These are phyloP conservation scores for Diversispora epigaea DNA, from an alignment of 192 early-diverging fungal species.

Conservation along the genomic window DNA sequence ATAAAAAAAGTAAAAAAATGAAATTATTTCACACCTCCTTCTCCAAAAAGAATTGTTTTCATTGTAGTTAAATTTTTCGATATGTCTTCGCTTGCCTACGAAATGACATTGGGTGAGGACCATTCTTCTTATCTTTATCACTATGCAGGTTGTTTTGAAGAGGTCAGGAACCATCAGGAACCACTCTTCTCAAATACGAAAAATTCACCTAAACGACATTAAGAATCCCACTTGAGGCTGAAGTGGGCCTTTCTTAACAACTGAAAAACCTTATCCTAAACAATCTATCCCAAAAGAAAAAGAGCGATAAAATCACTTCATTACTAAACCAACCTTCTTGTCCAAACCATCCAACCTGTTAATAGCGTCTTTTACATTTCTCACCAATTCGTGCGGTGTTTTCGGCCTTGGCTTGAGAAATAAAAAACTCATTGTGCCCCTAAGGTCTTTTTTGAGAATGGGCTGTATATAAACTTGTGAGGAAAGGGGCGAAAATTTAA, in stretches of 20 bases:
- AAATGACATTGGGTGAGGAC: conserved; percentile 32
- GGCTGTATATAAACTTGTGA: conserved; percentile 6
- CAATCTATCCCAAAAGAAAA: not conserved
- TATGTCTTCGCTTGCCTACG: conserved; percentile 94
- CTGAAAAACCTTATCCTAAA: not conserved
- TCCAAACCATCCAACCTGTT: conserved; percentile 72
- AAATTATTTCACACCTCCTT: conserved; percentile 68
- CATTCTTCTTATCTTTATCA: conserved; percentile 22
- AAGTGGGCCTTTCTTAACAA: not conserved
- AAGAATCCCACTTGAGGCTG: not conserved
- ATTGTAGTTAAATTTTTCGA: conserved; percentile 91
- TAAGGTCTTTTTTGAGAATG: not conserved
- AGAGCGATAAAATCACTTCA: not conserved
- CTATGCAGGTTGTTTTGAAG: conserved; percentile 20
- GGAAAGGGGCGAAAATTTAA: not conserved
- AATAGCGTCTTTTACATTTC: conserved; percentile 82
- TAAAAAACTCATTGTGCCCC: conserved; percentile 60
- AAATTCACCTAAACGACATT: not conserved
- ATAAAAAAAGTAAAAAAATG: not conserved
- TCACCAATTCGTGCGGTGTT: conserved; percentile 87
- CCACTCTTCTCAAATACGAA: conserved; percentile 23
- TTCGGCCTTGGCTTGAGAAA: conserved; percentile 81
- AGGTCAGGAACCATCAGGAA: conserved; percentile 19
- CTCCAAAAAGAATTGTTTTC: conserved; percentile 93
- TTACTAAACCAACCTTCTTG: conserved; percentile 55